Evolutionary conservation across 257 asterid species (phyloP), one percentile per base, ranked within the genome.

Genomic region (Haberlea rhodopensis): DNA sequence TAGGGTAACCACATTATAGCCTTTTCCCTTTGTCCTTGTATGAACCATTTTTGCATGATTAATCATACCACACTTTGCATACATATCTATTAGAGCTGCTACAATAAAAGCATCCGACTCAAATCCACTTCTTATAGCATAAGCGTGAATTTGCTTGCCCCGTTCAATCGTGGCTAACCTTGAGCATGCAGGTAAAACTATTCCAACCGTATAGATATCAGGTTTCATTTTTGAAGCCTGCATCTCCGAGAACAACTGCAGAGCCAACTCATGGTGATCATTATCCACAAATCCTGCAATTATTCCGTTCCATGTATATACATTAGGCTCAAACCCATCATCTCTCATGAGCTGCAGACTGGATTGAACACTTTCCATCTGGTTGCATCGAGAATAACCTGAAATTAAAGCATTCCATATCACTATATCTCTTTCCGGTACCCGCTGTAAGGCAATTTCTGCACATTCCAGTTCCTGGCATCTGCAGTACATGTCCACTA

Each of bases 71-170:
- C 95, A 87, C 73, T 90, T 87, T 10, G 86, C 90, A 25, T 87
- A 84, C 97, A 90, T 85, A 61, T 90, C 96, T 26, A 83, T 63
- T 0, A 90, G 82, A 20, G 89, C 90, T 10, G 95, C 91, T 67
- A 77, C 78, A 52, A 84, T 66, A 21, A n/a, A n/a, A n/a, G 63
- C 53, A 67, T 90, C 86, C 5, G 79, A 73, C 61, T 82, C 91
- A 57, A 68, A 85, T 65, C 86, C 87, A 52, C 31, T 10, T 76
- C 84, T 84, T 19, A 85, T 56, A 11, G 95, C 83, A 48, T 79
- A 75, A 27, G 86, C 87, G 81, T 90, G 95, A 64, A 84, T 58
- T 70, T 90, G 90, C 74, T 75, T 84, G 6, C 92, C 96, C 37
- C 81, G 78, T 63, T 76, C 80, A 16, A 78, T 69, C 56, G 80